Conservation (phyloP, 1,139 yeast genomes). For the Candida frijolesensis region DNA sequence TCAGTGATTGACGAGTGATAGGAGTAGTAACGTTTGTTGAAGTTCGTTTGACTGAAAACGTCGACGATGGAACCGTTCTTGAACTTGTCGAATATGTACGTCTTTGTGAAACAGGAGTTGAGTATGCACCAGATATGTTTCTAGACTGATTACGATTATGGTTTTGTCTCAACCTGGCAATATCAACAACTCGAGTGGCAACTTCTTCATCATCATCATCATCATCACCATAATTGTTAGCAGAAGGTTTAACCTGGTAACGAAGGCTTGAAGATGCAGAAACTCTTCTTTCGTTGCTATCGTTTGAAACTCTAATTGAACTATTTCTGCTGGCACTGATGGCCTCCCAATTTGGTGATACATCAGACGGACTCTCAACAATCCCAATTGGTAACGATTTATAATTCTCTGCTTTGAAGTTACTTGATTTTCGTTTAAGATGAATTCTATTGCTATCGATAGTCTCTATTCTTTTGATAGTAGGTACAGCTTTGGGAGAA, state of each 20-base stretch:
- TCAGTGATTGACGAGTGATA: background rate
- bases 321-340: slow-evolving; percentile 18
- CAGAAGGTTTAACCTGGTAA: no score
- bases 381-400: slow-evolving; percentile 3
- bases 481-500: background rate
- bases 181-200: slow-evolving; percentile 4
- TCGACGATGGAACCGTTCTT: background rate
- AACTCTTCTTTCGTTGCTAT: background rate
- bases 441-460: slow-evolving; percentile 10
- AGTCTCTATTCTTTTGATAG: slow-evolving; percentile 12
- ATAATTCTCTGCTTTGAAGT: slow-evolving; percentile 1
- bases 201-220: background rate
- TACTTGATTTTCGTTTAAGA: slow-evolving; percentile 2
- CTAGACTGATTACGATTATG: background rate
- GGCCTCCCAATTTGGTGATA: slow-evolving; percentile 37
- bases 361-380: background rate
- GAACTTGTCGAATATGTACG: background rate
- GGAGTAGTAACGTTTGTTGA: slow-evolving; percentile 1
- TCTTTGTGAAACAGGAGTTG: background rate
- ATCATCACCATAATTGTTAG: background rate
- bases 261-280: no score
- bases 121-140: background rate
- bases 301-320: slow-evolving; percentile 4
- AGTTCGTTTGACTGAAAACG: background rate
- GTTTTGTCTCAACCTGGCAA: background rate